Evolutionary conservation across 306 rosid species (phyloP), one percentile per base, ranked within the genome.

Genomic region (Astragalus glycyphyllos): DNA sequence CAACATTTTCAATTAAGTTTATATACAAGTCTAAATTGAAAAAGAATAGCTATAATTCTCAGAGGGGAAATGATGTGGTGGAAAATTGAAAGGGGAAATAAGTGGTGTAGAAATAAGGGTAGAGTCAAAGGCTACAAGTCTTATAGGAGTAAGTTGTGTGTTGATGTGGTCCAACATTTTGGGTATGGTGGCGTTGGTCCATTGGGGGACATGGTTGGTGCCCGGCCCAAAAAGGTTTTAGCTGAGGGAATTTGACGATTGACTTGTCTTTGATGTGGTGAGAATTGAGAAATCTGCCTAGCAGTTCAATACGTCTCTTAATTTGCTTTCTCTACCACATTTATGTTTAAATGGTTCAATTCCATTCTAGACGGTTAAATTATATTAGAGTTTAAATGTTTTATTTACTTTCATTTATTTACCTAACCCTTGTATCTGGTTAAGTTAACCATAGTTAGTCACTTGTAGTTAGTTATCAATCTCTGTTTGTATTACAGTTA

Each of bases 221-320:
- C 38, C 58, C 58, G 9, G 46, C 47, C 29, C 12, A 58, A 12
- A 35, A 54, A 45, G 32, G 38, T 12, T 59, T 59, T 4, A 66
- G 58, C 13, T 53, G 1, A 29, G 34, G 5, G 69, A 57, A 14
- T 76, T 66, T 79, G 77, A 75, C 55, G 16, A 46, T 66, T 82
- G 83, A 82, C 72, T 65, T 71, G 68, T 58, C 75, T 58, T 58
- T 31, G 45, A 58, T 31, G 13, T 71, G 58, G 44, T 23, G 8
- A 44, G 47, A n/a, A n/a, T n/a, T n/a, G n/a, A n/a, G n/a, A 17
- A 47, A 10, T 40, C 14, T 26, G 3, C 51, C 68, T 11, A 62
- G 20, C 16, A 10, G 7, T 7, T 20, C 17, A 17, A 6, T 42
- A 16, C 53, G 17, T 44, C 12, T 44, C 7, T 6, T 44, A 63